Conservation (phyloP, 345 rosid species). For the Aquilaria yunnanensis region DNA sequence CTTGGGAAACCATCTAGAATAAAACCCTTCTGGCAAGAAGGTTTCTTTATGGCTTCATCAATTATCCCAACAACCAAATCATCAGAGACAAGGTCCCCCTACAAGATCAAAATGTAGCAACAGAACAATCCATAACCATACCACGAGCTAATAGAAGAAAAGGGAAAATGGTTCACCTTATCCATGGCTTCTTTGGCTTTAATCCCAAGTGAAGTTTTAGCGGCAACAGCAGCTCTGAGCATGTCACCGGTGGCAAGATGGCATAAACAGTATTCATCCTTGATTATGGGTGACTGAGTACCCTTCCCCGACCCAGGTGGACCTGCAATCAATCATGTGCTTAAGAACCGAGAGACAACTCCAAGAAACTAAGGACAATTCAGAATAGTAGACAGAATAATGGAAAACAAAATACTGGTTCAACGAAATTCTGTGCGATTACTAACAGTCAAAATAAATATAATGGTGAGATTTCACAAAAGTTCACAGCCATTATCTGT, state of each 20-base stretch:
- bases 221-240: slow-evolving; percentile 95
- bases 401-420: too few species aligned
- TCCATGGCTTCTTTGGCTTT: slow-evolving; percentile 99
- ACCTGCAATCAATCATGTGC: slow-evolving; percentile 37
- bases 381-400: too few species aligned
- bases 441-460: too few species aligned
- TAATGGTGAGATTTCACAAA: not conserved
- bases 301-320: slow-evolving; percentile 99
- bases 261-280: slow-evolving; percentile 91
- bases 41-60: slow-evolving; percentile 92
- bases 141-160: too few species aligned
- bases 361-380: too few species aligned
- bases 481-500: too few species aligned
- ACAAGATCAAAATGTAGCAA: slow-evolving; percentile 13
- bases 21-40: slow-evolving; percentile 89
- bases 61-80: slow-evolving; percentile 92
- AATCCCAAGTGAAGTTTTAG: slow-evolving; percentile 89
- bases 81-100: slow-evolving; percentile 97
- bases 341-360: too few species aligned
- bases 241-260: slow-evolving; percentile 99
- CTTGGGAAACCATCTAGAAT: slow-evolving; percentile 96
- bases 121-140: too few species aligned
- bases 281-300: slow-evolving; percentile 89
- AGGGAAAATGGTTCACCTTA: slow-evolving; percentile 35
- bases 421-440: too few species aligned